A percentile compares a stretch with the other conserved stretches of the same genome.
Conservation (phyloP, 495 filamentous ascomycete genomes). For the Pseudevernia furfuracea region DNA sequence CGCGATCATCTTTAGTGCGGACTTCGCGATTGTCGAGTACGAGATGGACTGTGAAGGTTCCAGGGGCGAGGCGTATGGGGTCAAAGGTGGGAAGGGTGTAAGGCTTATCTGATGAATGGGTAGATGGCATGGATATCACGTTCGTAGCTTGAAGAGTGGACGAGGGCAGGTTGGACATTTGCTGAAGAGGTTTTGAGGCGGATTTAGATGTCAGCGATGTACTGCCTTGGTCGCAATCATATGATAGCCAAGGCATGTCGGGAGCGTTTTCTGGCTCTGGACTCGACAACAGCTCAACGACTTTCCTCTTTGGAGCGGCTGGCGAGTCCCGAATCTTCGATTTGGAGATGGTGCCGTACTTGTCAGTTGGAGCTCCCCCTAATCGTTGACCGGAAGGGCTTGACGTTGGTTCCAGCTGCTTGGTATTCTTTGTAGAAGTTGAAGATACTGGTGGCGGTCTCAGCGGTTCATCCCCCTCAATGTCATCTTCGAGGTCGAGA, state of each 20-base stretch:
- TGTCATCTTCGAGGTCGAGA: slow-evolving; percentile 4
- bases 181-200: background rate
- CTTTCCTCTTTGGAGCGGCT: background rate
- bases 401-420: background rate
- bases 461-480: background rate
- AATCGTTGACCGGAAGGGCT: slow-evolving; percentile 15
- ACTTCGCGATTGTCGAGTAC: slow-evolving; percentile 74
- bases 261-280: slow-evolving; percentile 13
- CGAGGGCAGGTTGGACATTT: background rate
- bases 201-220: background rate
- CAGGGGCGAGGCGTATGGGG: slow-evolving; percentile 54
- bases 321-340: background rate
- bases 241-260: slow-evolving; percentile 7
- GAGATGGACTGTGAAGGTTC: slow-evolving; percentile 64
- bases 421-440: background rate
- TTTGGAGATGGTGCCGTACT: slow-evolving; percentile 21
- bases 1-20: slow-evolving; percentile 64
- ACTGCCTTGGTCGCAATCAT: slow-evolving; percentile 5
- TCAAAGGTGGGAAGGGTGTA: slow-evolving; percentile 41
- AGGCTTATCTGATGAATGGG: background rate
- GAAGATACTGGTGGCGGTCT: background rate
- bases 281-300: slow-evolving; percentile 25
- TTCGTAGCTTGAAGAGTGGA: background rate
- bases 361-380: slow-evolving; percentile 18
- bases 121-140: background rate